phyloP scores from a whole-genome alignment of 768 basidiomycete species.

The Epithele typhae region DNA sequence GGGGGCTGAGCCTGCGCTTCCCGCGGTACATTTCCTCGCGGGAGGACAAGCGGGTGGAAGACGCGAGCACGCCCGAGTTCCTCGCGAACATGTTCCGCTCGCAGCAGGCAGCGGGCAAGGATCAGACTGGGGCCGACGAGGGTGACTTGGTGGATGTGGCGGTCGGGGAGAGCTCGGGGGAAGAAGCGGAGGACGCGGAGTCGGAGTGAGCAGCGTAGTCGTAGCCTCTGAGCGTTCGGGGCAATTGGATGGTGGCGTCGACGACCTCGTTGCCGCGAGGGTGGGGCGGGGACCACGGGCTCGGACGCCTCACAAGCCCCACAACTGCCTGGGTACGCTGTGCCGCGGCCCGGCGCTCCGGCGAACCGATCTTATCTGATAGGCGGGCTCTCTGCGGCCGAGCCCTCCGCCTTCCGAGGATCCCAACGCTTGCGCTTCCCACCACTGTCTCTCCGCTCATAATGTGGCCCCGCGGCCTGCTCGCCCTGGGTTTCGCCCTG shows the following conservation, averaged over 20 bases:
- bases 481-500: background rate
- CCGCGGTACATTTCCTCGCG: conserved; percentile 76
- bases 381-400: no score
- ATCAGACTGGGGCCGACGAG: conserved; percentile 42
- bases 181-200: conserved; percentile 20
- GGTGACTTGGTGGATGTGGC: conserved; percentile 59
- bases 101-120: conserved; percentile 46
- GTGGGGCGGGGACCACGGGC: no score
- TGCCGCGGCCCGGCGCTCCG: background rate
- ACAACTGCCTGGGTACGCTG: background rate
- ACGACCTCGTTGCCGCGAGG: background rate
- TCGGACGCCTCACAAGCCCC: no score
- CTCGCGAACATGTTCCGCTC: conserved; percentile 64
- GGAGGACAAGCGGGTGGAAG: conserved; percentile 68
- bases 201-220: no score
- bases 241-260: background rate
- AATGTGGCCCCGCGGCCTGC: background rate
- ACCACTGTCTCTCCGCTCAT: background rate
- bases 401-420: no score
- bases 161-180: conserved; percentile 21
- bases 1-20: conserved; percentile 83
- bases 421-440: background rate
- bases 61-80: conserved; percentile 69
- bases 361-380: no score
- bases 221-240: background rate